Evolutionary conservation across 306 rosid species (phyloP).

Genomic region (Comarum palustre): DNA sequence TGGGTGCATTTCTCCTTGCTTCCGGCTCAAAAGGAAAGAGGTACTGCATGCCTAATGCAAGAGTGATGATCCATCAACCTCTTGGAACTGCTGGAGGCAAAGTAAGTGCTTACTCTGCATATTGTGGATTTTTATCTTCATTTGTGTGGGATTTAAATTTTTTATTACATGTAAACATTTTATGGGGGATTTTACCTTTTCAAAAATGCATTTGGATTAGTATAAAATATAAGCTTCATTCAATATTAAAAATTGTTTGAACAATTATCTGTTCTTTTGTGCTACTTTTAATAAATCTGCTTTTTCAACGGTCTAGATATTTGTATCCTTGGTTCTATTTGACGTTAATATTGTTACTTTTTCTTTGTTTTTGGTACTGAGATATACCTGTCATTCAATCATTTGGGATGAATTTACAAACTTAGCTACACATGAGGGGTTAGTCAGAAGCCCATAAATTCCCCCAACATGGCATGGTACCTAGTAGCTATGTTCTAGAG

Average conservation of each 20-base stretch:
- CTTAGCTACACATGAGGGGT: neutral
- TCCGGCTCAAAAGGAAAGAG: conserved; percentile 88
- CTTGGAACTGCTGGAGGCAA: conserved; percentile 78
- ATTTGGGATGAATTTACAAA: neutral
- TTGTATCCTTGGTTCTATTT: neutral
- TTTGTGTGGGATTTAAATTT: neutral
- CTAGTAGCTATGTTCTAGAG: neutral
- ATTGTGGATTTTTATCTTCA: neutral
- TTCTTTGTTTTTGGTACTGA: neutral
- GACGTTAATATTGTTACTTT: neutral
- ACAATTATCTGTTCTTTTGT: neutral
- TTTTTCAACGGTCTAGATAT: neutral
- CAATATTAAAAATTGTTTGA: neutral
- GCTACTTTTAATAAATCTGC: neutral
- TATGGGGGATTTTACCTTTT: neutral
- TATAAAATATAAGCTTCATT: neutral
- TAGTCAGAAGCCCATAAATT: neutral
- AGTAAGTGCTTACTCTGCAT: conserved; percentile 42
- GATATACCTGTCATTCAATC: neutral
- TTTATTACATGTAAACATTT: neutral
- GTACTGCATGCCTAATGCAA: conserved; percentile 93
- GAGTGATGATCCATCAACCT: conserved; percentile 96
- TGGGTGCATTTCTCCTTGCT: conserved; percentile 97
- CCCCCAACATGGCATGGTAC: neutral
- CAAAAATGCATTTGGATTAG: neutral